Evolutionary conservation across 805 yeast genomes (phyloP), one percentile per base, ranked within the genome.

Genomic region (Yarrowia sp.): DNA sequence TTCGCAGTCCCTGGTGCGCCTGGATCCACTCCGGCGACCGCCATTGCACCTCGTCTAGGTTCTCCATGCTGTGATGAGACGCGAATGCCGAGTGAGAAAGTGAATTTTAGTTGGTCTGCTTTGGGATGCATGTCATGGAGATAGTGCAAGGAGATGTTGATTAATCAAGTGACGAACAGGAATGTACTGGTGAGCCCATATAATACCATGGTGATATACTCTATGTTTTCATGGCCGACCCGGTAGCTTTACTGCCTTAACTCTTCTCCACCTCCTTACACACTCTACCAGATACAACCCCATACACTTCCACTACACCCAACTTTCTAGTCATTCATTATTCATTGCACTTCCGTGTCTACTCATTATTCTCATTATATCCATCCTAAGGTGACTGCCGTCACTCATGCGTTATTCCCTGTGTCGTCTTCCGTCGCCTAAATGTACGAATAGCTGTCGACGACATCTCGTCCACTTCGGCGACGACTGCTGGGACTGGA

Each of bases 1-100:
- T 88, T 46, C 91, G 80, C 22, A 94, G 81, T 0, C 97, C 73
- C 6, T 77, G 97, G 71, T 85, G 85, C 60, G 86, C 82, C 71
- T 91, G 96, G 66, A 94, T 90, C 96, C 97, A 94, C 73, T 94
- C 99, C 0, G 99, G 98, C 3, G 94, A 87, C 66, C 92, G 84
- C 99, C 99, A 94, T 72, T 92, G 98, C 41, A 94, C 80, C 69
- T 93, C 97, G 70, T 92, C 97, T 25, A 92, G 77, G 29, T 78
- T 55, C n/a, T 39, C 61, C 61, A 55, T 55, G 21, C 13, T 29
- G 33, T 38, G 36, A 78, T 29, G 3, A n/a, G 35, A 24, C 5
- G 31, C n/a, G 29, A 5, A 6, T n/a, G 19, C 6, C 19, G 13
- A 6, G 6, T 14, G 27, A 32, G 10, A 44, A 10, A 7, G 33